Conservation (phyloP, 2,329 filamentous ascomycete species). For the Ascochyta rabiei region DNA sequence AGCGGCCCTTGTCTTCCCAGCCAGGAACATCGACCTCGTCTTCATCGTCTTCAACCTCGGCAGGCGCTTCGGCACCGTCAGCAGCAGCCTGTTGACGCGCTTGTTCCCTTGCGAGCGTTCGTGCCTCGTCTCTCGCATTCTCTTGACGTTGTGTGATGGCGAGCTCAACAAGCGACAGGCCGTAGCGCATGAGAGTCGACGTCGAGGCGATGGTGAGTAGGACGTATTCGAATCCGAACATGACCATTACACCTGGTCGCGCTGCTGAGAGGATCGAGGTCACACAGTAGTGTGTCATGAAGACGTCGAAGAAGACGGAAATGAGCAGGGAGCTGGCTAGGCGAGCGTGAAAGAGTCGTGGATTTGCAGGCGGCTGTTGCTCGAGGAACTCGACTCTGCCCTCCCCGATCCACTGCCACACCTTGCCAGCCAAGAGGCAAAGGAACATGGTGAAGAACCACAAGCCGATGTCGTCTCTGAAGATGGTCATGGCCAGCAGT, state of each 20-base stretch:
- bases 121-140: constrained; percentile 58
- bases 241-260: constrained; percentile 98
- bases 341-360: constrained; percentile 83
- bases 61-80: constrained; percentile 46
- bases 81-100: constrained; percentile 65
- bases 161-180: constrained; percentile 77
- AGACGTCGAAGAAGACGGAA: constrained; percentile 79
- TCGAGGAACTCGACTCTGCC: constrained; percentile 92
- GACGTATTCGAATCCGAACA: constrained; percentile 98
- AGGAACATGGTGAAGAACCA: constrained; percentile 98
- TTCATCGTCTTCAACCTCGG: constrained; percentile 71
- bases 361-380: constrained; percentile 91
- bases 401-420: constrained; percentile 98
- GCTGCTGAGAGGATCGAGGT: constrained; percentile 84
- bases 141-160: constrained; percentile 78
- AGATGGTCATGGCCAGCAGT: constrained; percentile 96
- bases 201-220: constrained; percentile 80
- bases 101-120: constrained; percentile 61
- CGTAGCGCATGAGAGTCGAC: constrained; percentile 79
- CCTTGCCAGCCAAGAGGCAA: constrained; percentile 86
- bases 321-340: constrained; percentile 78
- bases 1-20: constrained; percentile 95
- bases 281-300: constrained; percentile 81
- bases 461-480: constrained; percentile 90
- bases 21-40: constrained; percentile 94